Percentiles rank a stretch among this genome's conserved stretches.
These are phyloP conservation scores for Emericellopsis atlantica DNA, from an alignment of 2,329 filamentous ascomycete species.

Conservation along the genomic window DNA sequence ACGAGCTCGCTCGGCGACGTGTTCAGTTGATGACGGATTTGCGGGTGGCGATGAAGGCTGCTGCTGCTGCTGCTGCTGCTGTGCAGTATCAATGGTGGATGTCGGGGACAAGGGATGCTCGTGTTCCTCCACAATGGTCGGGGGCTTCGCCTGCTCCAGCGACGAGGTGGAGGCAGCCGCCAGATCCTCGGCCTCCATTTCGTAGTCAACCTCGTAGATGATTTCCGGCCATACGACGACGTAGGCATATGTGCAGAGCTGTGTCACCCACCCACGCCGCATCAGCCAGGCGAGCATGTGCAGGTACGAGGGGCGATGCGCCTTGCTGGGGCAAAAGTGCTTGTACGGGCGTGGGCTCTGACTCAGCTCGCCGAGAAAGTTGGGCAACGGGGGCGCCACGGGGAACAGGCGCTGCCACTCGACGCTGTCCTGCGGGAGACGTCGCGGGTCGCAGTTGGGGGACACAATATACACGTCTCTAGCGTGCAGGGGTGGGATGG, in stretches of 20 bases:
- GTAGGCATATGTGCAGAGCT: conserved; percentile 84
- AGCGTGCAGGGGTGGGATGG: conserved; percentile 81
- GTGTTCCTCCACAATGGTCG: conserved; percentile 5
- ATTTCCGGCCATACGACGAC: conserved; percentile 75
- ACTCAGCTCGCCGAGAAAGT: conserved; percentile 77
- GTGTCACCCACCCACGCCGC: conserved; percentile 85
- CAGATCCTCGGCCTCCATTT: conserved; percentile 54
- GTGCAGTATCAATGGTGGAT: not conserved
- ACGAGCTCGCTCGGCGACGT: conserved; percentile 48
- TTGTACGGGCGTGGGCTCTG: conserved; percentile 74
- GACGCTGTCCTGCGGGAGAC: conserved; percentile 54
- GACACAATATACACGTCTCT: conserved; percentile 86
- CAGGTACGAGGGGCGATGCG: conserved; percentile 78
- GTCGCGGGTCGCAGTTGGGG: conserved; percentile 70
- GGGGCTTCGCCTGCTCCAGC: not conserved
- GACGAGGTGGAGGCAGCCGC: conserved; percentile 16
- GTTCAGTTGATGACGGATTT: conserved; percentile 33
- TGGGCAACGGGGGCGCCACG: conserved; percentile 67
- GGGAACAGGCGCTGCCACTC: conserved; percentile 73
- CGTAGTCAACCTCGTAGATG: conserved; percentile 65
- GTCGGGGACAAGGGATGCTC: conserved; percentile 1
- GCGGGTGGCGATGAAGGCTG: conserved; percentile 5
- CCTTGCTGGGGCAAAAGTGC: conserved; percentile 71
- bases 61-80: conserved; percentile 10
- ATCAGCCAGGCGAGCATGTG: conserved; percentile 89